Percentiles rank a stretch among this genome's conserved stretches.
Conservation (phyloP, 495 filamentous ascomycete genomes). For the Penicillium maclennaniae region DNA sequence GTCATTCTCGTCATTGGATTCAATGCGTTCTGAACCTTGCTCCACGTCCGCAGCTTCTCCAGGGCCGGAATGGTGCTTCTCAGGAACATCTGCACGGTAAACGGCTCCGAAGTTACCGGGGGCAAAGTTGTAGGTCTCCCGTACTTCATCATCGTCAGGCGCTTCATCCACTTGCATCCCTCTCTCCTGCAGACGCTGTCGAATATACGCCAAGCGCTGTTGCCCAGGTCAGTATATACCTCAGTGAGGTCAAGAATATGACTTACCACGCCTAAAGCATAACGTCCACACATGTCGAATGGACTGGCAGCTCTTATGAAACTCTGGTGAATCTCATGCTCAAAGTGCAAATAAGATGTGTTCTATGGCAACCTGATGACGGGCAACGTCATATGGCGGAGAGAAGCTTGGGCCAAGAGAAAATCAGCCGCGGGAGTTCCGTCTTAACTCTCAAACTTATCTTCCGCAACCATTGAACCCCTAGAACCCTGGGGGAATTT, state of each 20-base stretch:
- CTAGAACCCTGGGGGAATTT: not conserved
- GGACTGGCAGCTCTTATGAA: not conserved
- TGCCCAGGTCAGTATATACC: not conserved
- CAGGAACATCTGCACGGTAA: conserved; percentile 71
- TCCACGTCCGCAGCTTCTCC: conserved; percentile 20
- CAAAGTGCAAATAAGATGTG: not conserved
- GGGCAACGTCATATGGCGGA: conserved; percentile 31
- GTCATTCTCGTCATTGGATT: not conserved
- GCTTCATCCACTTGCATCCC: conserved; percentile 75
- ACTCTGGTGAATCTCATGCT: not conserved
- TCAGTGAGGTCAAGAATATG: not conserved
- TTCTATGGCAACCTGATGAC: not conserved
- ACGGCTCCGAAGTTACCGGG: conserved; percentile 82
- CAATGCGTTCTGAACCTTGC: conserved; percentile 2
- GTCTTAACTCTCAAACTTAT: not conserved
- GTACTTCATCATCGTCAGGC: conserved; percentile 67
- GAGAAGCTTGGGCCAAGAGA: conserved; percentile 25
- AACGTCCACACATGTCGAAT: conserved; percentile 75
- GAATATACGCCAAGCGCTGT: conserved; percentile 61
- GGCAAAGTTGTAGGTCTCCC: conserved; percentile 89
- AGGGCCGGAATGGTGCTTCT: conserved; percentile 38
- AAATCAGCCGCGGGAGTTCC: conserved; percentile 17
- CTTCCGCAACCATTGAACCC: not conserved
- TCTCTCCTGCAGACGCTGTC: conserved; percentile 64
- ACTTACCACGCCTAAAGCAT: conserved; percentile 74